These are phyloP conservation scores for Phytophthora macrochlamydospora DNA, from an alignment of 352 stramenopile species.

Conservation along the genomic window DNA sequence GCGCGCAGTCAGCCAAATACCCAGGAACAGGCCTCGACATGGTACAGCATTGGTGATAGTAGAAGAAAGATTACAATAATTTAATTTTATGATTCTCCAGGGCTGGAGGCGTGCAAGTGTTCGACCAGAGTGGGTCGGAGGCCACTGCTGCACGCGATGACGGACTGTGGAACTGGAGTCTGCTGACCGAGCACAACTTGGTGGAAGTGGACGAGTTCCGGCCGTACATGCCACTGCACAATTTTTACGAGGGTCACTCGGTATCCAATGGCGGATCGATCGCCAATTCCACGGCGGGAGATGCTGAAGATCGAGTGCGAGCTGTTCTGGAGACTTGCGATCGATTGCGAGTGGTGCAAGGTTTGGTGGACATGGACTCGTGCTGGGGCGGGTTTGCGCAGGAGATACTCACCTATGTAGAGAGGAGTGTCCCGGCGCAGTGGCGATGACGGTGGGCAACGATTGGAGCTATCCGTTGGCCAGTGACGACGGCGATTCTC, in stretches of 20 bases:
- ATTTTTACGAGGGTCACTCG: constrained; percentile 75
- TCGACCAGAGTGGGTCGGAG: constrained; percentile 48
- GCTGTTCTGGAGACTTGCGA: constrained; percentile 71
- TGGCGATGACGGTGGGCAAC: constrained; percentile 65
- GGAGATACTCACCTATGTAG: constrained; percentile 74
- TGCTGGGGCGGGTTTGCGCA: constrained; percentile 75
- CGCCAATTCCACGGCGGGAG: constrained; percentile 56
- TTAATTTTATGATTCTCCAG: constrained; percentile 26
- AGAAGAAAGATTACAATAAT: background rate
- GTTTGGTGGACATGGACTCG: constrained; percentile 83
- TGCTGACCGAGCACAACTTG: constrained; percentile 56
- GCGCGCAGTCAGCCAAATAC: constrained; percentile 22
- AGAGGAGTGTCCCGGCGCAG: constrained; percentile 71
- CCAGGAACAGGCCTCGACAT: constrained; percentile 41
- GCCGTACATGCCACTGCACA: constrained; percentile 79
- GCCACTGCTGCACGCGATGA: constrained; percentile 13
- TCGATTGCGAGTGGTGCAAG: constrained; percentile 64
- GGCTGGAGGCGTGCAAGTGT: constrained; percentile 66
- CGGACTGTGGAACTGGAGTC: constrained; percentile 67
- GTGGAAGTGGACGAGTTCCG: constrained; percentile 80
- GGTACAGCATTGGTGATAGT: constrained; percentile 29
- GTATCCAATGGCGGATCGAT: constrained; percentile 59
- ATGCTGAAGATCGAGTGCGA: constrained; percentile 64
- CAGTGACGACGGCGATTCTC: constrained; percentile 45
- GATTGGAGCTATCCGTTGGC: constrained; percentile 75